Conservation (phyloP, 306 rosid genomes). For the Oemleria cerasiformis region DNA sequence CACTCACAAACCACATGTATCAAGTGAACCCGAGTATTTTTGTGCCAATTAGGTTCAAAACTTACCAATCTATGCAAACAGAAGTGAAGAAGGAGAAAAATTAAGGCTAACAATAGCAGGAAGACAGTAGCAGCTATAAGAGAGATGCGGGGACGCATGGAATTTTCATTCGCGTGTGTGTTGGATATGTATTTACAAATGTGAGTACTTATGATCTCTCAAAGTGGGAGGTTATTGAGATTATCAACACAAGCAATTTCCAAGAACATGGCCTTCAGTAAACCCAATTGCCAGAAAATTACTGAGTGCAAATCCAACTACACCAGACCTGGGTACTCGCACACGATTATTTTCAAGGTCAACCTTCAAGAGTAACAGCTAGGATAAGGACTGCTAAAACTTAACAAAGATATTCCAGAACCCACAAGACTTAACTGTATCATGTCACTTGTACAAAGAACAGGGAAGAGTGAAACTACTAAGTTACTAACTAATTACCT, state of each 20-base stretch:
- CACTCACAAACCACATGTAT: neutral
- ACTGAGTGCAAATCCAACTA: neutral
- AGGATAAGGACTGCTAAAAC: neutral
- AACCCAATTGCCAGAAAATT: neutral
- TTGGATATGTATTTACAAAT: neutral
- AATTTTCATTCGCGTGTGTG: neutral
- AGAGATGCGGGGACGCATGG: neutral
- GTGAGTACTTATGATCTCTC: neutral
- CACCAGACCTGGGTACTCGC: neutral
- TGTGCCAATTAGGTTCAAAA: neutral
- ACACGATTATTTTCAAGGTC: neutral
- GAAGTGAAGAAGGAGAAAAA: neutral
- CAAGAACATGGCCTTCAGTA: neutral
- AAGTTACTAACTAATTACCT: neutral
- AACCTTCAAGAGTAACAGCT: neutral
- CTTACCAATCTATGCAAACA: neutral
- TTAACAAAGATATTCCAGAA: neutral
- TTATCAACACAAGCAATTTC: neutral
- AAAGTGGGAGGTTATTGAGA: neutral
- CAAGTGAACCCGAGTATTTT: neutral
- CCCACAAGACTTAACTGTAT: neutral
- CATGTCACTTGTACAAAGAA: neutral
- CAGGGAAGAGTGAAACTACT: neutral
- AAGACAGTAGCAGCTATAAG: neutral
- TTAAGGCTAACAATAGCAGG: neutral